phyloP scores from a whole-genome alignment of 202 grass and related monocot genomes.

The Eragrostis tef region DNA sequence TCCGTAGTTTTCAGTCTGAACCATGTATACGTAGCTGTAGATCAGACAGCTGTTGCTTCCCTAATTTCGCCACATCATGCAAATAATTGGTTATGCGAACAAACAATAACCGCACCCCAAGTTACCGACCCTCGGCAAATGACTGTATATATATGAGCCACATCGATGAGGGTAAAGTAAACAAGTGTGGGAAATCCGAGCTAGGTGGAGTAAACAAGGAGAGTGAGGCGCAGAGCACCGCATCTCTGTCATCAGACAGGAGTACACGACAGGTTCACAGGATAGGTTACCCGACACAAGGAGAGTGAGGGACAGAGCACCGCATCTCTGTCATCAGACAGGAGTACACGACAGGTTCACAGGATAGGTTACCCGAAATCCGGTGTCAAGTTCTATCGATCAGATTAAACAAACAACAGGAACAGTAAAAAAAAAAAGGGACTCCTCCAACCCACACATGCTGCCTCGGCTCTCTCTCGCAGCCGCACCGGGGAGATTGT shows the following conservation, averaged over 20 bases:
- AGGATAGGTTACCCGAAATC: conserved; percentile 3
- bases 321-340: conserved; percentile 35
- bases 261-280: not conserved
- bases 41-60: not conserved
- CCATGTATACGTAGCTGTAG: too few relatives aligned
- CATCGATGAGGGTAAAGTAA: conserved; percentile 8
- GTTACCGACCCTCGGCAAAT: not conserved
- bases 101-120: not conserved
- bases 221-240: conserved; percentile 1
- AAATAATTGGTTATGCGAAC: not conserved
- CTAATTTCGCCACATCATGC: not conserved
- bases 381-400: conserved; percentile 16
- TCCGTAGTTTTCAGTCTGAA: not conserved
- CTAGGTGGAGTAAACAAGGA: not conserved
- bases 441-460: not conserved
- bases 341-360: not conserved
- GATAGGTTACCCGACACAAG: too few relatives aligned
- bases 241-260: conserved; percentile 36
- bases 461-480: not conserved
- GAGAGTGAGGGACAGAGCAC: conserved; percentile 7
- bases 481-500: not conserved
- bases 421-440: not conserved
- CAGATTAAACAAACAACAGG: not conserved
- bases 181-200: not conserved
- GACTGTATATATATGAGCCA: not conserved